These are phyloP conservation scores for Populus deltoides DNA, from an alignment of 345 rosid genomes.

Conservation along the genomic window DNA sequence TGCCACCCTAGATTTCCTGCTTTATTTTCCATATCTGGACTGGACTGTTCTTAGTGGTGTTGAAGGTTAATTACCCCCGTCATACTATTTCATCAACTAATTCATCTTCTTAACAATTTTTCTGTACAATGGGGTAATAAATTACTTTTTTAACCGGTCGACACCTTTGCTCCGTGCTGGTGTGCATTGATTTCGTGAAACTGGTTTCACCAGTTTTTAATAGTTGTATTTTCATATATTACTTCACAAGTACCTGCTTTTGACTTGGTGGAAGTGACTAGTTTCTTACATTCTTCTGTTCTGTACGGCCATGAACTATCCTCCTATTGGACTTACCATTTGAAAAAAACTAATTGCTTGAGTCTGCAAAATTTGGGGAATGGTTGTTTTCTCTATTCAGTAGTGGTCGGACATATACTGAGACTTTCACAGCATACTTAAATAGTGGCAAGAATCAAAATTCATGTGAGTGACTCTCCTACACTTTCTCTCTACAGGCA, in stretches of 20 bases:
- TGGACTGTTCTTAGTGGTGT: neutral
- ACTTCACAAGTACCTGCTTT: neutral
- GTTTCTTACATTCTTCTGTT: neutral
- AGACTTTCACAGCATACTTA: constrained; percentile 82
- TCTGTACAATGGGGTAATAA: neutral
- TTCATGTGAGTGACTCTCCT: constrained; percentile 50
- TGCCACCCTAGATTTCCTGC: neutral
- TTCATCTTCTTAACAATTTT: neutral
- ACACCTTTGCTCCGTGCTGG: neutral
- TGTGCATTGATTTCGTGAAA: neutral
- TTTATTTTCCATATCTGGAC: neutral
- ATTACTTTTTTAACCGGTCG: neutral
- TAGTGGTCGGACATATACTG: constrained; percentile 83
- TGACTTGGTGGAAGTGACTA: neutral
- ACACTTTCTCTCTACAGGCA: neutral
- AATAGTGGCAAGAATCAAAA: constrained; percentile 74
- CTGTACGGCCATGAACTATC: neutral
- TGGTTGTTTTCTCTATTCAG: constrained; percentile 90
- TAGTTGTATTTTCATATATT: neutral
- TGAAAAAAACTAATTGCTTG: neutral
- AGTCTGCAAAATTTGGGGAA: constrained; percentile 77
- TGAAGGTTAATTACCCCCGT: neutral
- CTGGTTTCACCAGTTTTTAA: neutral
- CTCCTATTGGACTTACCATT: neutral
- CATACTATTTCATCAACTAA: neutral